Base-by-base conservation (phyloP, 352 stramenopile species). In the Phytophthora ramorum region DNA sequence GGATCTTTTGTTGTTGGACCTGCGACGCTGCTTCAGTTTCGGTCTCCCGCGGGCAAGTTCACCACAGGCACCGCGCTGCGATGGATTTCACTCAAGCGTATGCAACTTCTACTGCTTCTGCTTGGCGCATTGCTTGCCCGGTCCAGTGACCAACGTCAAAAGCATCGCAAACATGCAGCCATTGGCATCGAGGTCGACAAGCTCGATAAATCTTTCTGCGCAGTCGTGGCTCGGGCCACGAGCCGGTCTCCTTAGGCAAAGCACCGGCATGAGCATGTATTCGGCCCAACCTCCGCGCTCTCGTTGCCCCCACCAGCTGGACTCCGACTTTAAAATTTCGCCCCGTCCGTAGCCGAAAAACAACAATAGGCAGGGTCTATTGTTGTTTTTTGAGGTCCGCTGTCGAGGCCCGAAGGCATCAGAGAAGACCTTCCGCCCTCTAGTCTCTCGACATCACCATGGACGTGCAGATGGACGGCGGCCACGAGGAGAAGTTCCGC, bases 401-500 rank as follows among this genome's bases (percentile, higher is more conserved):
- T 24, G 7, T 46, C 17, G 9, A 30, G 13, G 43, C 34, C 43
- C 14, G 7, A 30, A 30, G 22, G 6, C 19, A 19, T 35, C 44
- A 37, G 5, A 46, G 22, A 51, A 51, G 13, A 2, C 1, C 10
- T 34, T 35, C 20, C 20, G 1, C 14, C 13, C 35, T 43, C 35
- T 19, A 17, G 20, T 30, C 26, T 30, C 26, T 7, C 6, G 4
- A 3, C 26, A 6, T 34, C 51, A 37, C 61, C 40, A 84, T 87
- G 74, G 79, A 87, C 74, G 72, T 78, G 50, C 60, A 70, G 32
- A 87, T 87, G 78, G 67, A 71, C 19, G 67, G 65, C 64, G 60
- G 62, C 64, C 84, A 93, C 64, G 86, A 93, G 56, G 76, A 92
- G 12, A 96, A 96, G 72, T 93, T 96, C 61, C 85, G 78, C 41